Conservation (phyloP, 2,329 filamentous ascomycete species). For the Fusarium subtropicale region DNA sequence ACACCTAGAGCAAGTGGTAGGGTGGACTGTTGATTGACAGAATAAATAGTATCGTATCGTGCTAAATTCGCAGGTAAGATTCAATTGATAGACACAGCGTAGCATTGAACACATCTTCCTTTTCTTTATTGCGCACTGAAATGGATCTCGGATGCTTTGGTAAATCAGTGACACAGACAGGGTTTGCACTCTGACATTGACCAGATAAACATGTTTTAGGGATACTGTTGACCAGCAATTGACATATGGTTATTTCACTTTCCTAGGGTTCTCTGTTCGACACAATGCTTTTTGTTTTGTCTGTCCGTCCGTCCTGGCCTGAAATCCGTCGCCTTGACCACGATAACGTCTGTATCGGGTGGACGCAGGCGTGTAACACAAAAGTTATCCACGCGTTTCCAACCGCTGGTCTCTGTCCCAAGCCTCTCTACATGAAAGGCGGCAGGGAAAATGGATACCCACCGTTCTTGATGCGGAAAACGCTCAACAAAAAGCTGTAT, state of each 20-base stretch:
- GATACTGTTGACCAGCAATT: neutral
- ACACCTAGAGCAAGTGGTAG: neutral
- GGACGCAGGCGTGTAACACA: neutral
- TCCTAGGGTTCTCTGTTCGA: neutral
- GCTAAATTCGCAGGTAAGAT: neutral
- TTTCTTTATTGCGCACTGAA: too few species aligned
- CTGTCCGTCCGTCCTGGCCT: neutral
- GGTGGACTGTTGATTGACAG: neutral
- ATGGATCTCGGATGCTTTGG: neutral
- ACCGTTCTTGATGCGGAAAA: constrained; percentile 94
- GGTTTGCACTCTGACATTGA: neutral
- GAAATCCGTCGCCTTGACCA: neutral
- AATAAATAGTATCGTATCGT: neutral
- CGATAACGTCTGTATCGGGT: neutral
- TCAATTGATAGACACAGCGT: neutral
- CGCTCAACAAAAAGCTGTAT: constrained; percentile 93
- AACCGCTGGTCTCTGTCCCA: neutral
- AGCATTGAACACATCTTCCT: too few species aligned
- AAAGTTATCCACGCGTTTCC: neutral
- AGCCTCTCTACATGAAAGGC: constrained; percentile 75
- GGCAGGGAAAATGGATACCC: constrained; percentile 95
- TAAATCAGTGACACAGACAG: neutral
- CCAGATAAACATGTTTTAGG: neutral
- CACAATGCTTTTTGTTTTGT: neutral
- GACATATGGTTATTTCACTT: neutral